Evolutionary conservation across 2,329 filamentous ascomycete species (phyloP).

Genomic region (Emericellopsis atlantica): DNA sequence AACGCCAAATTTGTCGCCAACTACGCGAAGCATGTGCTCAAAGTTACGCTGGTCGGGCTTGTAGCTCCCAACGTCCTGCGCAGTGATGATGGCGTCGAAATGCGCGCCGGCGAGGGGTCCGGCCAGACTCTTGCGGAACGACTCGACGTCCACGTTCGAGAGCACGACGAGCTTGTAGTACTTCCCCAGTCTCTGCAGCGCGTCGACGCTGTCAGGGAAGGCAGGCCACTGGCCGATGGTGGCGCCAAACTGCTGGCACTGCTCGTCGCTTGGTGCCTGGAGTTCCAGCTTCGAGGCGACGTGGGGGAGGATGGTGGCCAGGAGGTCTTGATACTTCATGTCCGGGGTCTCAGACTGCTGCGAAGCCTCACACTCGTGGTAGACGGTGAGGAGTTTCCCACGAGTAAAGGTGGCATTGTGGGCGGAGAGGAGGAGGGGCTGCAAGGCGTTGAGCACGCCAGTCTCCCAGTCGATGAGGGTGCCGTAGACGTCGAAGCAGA

Average conservation of each 20-base stretch:
- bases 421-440: constrained; percentile 31
- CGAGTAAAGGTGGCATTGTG: constrained; percentile 14
- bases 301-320: constrained; percentile 32
- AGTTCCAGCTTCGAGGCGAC: constrained; percentile 31
- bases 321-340: constrained; percentile 46
- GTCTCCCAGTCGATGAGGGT: constrained; percentile 71
- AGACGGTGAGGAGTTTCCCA: constrained; percentile 25
- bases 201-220: constrained; percentile 46
- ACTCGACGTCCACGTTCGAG: constrained; percentile 42
- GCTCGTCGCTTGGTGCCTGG: constrained; percentile 16
- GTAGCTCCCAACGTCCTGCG: constrained; percentile 58
- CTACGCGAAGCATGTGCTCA: constrained; percentile 45
- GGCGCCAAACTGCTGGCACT: constrained; percentile 35
- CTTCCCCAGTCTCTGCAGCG: constrained; percentile 32
- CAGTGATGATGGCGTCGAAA: constrained; percentile 54
- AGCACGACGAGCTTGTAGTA: constrained; percentile 45
- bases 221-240: constrained; percentile 42
- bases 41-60: constrained; percentile 59
- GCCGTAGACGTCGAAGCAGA: constrained; percentile 72
- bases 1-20: constrained; percentile 40
- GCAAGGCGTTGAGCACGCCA: constrained; percentile 45
- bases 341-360: constrained; percentile 43
- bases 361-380: constrained; percentile 28
- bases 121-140: constrained; percentile 29
- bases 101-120: constrained; percentile 33